phyloP scores from a whole-genome alignment of 2,329 filamentous ascomycete genomes.

The Arthrobotrys iridis region DNA sequence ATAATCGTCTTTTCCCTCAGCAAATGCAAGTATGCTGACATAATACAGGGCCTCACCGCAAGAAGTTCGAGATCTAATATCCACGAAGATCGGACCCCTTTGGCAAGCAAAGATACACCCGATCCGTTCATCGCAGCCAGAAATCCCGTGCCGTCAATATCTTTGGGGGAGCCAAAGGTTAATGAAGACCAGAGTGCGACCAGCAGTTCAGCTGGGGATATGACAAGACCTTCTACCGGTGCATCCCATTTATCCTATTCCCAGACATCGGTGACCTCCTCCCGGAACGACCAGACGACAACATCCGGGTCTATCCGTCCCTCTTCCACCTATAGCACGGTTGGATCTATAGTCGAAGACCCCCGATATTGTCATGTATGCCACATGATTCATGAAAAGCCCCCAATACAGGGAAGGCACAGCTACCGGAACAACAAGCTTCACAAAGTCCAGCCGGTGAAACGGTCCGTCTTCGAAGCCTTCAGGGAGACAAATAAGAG shows the following conservation, averaged over 20 bases:
- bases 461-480: constrained; percentile 40
- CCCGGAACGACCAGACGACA: constrained; percentile 20
- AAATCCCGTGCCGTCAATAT: constrained; percentile 8
- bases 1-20: not conserved
- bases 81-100: constrained; percentile 28
- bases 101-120: constrained; percentile 1
- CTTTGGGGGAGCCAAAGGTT: constrained; percentile 18
- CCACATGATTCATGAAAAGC: constrained; percentile 47
- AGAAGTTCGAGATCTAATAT: constrained; percentile 14
- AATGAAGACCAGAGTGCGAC: constrained; percentile 25
- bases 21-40: not conserved
- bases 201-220: constrained; percentile 33
- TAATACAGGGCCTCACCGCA: not conserved
- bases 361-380: constrained; percentile 47
- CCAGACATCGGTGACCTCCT: constrained; percentile 36
- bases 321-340: constrained; percentile 36
- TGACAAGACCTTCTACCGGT: constrained; percentile 42
- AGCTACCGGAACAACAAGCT: constrained; percentile 37
- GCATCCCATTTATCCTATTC: constrained; percentile 37
- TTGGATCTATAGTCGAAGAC: constrained; percentile 26
- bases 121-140: constrained; percentile 9
- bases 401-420: constrained; percentile 28
- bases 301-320: constrained; percentile 34
- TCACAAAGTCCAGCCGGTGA: constrained; percentile 32
- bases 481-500: constrained; percentile 49